phyloP scores from a whole-genome alignment of 129 eudicot genomes.

The Flaveria trinervia region DNA sequence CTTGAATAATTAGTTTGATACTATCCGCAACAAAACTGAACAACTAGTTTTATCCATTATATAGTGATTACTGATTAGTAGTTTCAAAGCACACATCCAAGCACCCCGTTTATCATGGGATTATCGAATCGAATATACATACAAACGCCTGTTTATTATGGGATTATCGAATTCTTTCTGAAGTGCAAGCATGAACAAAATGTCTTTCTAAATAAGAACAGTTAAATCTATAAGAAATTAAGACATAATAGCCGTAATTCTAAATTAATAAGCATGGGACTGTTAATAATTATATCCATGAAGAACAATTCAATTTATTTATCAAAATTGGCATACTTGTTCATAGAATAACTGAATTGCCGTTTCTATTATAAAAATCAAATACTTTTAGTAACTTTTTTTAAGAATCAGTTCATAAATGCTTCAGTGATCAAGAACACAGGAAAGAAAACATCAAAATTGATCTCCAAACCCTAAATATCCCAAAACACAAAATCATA shows the following conservation, averaged over 20 bases:
- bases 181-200: too few species aligned
- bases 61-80: neutral
- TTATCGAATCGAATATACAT: too few species aligned
- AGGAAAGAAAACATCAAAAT: neutral
- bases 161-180: too few species aligned
- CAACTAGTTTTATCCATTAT: neutral
- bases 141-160: too few species aligned
- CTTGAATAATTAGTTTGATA: neutral
- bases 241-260: neutral
- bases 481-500: conserved; percentile 21
- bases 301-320: neutral
- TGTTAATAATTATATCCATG: neutral
- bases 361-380: neutral
- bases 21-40: neutral
- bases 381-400: too few species aligned
- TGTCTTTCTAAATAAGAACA: neutral
- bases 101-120: neutral
- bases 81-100: neutral
- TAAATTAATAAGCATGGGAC: neutral
- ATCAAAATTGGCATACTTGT: too few species aligned
- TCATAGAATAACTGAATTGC: neutral
- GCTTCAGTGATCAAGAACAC: neutral
- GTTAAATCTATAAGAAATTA: neutral
- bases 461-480: neutral
- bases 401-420: neutral